Base-by-base conservation (phyloP, 352 stramenopile genomes). In the Blastocystis sp. region DNA sequence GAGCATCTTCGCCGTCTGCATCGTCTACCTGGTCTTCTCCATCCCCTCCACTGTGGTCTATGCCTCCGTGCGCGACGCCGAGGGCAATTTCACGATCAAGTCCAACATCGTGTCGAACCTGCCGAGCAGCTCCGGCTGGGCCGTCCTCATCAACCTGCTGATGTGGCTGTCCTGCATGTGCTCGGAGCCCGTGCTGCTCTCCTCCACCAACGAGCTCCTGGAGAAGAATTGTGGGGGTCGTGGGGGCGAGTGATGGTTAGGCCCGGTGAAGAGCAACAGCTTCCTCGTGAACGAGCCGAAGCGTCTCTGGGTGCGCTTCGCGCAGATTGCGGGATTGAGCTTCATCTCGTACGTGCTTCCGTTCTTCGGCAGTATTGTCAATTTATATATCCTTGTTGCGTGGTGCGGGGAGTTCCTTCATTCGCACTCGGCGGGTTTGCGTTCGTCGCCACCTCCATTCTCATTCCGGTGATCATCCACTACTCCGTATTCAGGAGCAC, bases 151-250 rank as follows among this genome's bases (percentile, higher is more conserved):
- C 48, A 64, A 81, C 7, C 10, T 64, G 11, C 60, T 81, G 2
- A 81, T 81, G 71, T 81, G 71, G 71, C 19, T 48, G 4, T 81
- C 71, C 17, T 81, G 71, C 71, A 41, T 81, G 4, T 81, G 71
- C 48, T 81, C 71, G 2, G 3, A 62, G 1, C 71, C 71, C 34
- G 71, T 81, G 11, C 48, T 81, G 1, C 71, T 81, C 48, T 41
- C 19, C 60, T 81, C 71, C 28, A 81, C 71, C 23, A n/a, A 45
- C 10, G 71, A 81, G 28, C 3, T 81, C 19, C 48, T 81, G 14
- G 71, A 81, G 48, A 81, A 81, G 71, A 81, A 81, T 23, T 81
- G 71, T 34, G 28, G 28, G 28, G 28, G 28, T 34, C 28, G 28
- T 0, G 28, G 28, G 28, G 28, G 28, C 28, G 28, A 34, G 28